Percentiles rank a stretch among this genome's conserved stretches.
Evolutionary conservation across 495 filamentous ascomycete genomes (phyloP).

Genomic region (Aspergillus asperescens): DNA sequence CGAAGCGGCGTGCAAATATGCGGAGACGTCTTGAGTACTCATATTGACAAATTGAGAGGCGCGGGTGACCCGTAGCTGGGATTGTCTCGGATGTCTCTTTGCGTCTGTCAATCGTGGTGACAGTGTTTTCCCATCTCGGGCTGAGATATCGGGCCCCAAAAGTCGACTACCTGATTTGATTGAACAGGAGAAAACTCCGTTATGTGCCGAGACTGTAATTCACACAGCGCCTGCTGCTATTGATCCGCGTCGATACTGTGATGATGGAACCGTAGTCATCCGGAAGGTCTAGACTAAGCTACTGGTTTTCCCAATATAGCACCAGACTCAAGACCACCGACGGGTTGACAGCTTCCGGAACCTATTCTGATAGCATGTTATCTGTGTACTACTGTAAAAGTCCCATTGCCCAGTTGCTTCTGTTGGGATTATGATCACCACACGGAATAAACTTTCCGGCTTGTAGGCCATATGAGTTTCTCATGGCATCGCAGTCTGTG

Average conservation of each 20-base stretch:
- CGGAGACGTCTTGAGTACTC: not conserved
- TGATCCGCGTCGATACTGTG: constrained; percentile 5
- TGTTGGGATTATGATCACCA: not conserved
- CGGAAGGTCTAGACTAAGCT: not conserved
- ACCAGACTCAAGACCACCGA: not conserved
- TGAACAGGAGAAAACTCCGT: not conserved
- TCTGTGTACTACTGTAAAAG: not conserved
- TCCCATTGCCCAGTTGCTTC: not conserved
- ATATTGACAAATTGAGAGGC: not conserved
- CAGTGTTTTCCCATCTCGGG: not conserved
- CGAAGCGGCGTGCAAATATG: not conserved
- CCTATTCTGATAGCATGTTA: not conserved
- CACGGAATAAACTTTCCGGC: not conserved
- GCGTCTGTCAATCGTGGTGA: not conserved
- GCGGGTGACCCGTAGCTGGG: not conserved
- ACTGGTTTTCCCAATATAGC: constrained; percentile 6
- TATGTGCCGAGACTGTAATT: not conserved
- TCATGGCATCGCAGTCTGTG: no score
- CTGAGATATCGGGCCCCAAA: not conserved
- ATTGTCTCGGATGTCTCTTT: not conserved
- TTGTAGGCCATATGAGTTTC: not conserved
- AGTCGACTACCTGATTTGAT: not conserved
- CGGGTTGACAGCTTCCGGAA: not conserved
- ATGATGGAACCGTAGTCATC: constrained; percentile 5
- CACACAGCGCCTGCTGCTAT: not conserved